phyloP scores from a whole-genome alignment of 495 filamentous ascomycete genomes.

The Xylaria castorea region DNA sequence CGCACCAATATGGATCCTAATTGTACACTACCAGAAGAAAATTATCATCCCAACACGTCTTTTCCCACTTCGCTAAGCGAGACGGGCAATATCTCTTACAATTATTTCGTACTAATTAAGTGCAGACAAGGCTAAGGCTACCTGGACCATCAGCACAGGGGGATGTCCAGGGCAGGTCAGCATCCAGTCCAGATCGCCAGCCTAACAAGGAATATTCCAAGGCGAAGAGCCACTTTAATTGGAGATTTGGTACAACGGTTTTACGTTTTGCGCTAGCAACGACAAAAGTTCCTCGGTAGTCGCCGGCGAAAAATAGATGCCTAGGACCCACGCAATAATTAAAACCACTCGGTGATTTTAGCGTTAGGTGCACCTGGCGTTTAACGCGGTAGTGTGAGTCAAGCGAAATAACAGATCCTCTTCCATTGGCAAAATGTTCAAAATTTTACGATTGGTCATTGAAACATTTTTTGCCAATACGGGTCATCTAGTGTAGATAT shows the following conservation, averaged over 20 bases:
- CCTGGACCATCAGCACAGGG: background rate
- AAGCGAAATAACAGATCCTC: too few species aligned
- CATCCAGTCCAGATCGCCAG: background rate
- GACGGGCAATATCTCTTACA: background rate
- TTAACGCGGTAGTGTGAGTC: conserved; percentile 2
- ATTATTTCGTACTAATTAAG: conserved; percentile 6
- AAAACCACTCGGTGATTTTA: conserved; percentile 5
- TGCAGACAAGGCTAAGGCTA: conserved; percentile 1
- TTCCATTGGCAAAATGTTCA: too few species aligned
- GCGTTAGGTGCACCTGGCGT: background rate
- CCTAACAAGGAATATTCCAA: background rate
- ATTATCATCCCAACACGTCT: background rate
- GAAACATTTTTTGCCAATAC: background rate
- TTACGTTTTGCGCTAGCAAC: background rate
- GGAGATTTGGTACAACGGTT: conserved; percentile 4
- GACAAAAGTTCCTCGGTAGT: conserved; percentile 1
- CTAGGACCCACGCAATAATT: background rate
- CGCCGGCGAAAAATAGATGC: background rate
- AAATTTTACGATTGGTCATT: conserved; percentile 25
- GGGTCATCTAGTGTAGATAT: background rate
- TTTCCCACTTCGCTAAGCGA: background rate
- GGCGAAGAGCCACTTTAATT: background rate
- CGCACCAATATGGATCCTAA: background rate
- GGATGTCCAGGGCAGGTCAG: background rate
- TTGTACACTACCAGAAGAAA: background rate